phyloP scores from a whole-genome alignment of 2,329 filamentous ascomycete species.

The Pseudocercospora crystallina region DNA sequence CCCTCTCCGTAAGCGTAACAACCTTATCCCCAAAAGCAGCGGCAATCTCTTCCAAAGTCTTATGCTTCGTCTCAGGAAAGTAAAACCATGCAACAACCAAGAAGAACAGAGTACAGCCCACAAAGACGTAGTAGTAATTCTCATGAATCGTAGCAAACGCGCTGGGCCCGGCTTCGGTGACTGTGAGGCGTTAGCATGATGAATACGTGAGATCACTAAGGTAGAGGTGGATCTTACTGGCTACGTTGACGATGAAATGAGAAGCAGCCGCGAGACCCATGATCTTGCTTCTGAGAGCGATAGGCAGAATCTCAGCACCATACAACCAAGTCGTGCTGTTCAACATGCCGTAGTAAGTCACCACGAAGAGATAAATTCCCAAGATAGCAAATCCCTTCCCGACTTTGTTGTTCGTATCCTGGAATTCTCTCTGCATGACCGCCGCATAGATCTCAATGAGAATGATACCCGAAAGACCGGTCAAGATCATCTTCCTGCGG shows the following conservation, averaged over 20 bases:
- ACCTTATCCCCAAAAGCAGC: slow-evolving; percentile 36
- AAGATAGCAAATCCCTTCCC: slow-evolving; percentile 62
- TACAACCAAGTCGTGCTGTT: slow-evolving; percentile 40
- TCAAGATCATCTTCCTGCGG: slow-evolving; percentile 58
- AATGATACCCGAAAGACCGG: slow-evolving; percentile 53
- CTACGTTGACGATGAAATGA: slow-evolving; percentile 45
- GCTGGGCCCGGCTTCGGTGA: slow-evolving; percentile 47
- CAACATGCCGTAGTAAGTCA: slow-evolving; percentile 44
- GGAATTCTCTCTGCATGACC: slow-evolving; percentile 59
- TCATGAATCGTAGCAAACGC: slow-evolving; percentile 59
- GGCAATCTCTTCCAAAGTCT: slow-evolving; percentile 34
- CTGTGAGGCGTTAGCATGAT: slow-evolving; percentile 3
- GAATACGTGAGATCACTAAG: no score
- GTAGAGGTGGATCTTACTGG: slow-evolving; percentile 5
- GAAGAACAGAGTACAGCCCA: slow-evolving; percentile 54
- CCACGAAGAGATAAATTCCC: slow-evolving; percentile 60
- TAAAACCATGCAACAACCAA: slow-evolving; percentile 54
- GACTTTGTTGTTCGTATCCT: slow-evolving; percentile 54
- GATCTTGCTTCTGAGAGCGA: slow-evolving; percentile 54
- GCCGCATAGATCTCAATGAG: slow-evolving; percentile 60
- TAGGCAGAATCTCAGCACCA: slow-evolving; percentile 56
- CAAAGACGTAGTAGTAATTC: slow-evolving; percentile 63
- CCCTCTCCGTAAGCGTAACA: slow-evolving; percentile 29
- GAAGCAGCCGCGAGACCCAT: slow-evolving; percentile 56
- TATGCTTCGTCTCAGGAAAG: slow-evolving; percentile 46